Percentiles rank a stretch among this genome's conserved stretches.
phyloP scores from a whole-genome alignment of 1,139 yeast species.

The Pichia sp. region DNA sequence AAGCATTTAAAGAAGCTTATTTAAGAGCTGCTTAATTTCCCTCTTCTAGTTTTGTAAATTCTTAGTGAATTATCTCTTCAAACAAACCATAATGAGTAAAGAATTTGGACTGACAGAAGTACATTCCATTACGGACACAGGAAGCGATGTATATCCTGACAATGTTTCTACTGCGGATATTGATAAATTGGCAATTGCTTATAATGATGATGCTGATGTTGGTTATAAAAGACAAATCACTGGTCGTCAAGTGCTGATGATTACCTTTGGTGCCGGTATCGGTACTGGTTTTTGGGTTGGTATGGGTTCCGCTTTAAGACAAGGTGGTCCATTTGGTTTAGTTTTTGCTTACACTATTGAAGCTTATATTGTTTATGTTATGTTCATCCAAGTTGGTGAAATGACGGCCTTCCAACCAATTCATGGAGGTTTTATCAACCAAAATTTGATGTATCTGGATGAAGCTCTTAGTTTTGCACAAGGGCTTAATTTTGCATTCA shows the following conservation, averaged over 20 bases:
- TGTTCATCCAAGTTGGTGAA: slow-evolving; percentile 62
- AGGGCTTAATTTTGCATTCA: slow-evolving; percentile 76
- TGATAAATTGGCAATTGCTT: slow-evolving; percentile 2
- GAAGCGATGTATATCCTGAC: background rate
- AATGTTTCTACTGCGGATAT: slow-evolving; percentile 2
- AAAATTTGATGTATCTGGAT: slow-evolving; percentile 49
- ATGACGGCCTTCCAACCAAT: slow-evolving; percentile 68
- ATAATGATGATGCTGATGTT: slow-evolving; percentile 12
- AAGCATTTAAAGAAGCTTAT: no score
- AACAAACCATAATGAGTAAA: background rate
- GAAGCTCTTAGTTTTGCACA: slow-evolving; percentile 69
- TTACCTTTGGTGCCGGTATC: slow-evolving; percentile 60
- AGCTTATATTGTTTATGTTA: slow-evolving; percentile 51
- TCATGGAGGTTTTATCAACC: slow-evolving; percentile 54
- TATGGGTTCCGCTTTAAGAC: slow-evolving; percentile 39
- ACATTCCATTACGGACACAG: background rate
- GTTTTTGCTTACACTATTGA: slow-evolving; percentile 53
- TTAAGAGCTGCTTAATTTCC: no score
- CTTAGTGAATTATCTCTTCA: no score
- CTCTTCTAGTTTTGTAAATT: no score
- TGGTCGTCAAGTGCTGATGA: slow-evolving; percentile 50
- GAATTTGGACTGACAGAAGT: background rate
- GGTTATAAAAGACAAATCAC: slow-evolving; percentile 19
- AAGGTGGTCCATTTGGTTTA: slow-evolving; percentile 57
- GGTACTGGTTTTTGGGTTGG: slow-evolving; percentile 63